Evolutionary conservation across 345 rosid genomes (phyloP), one percentile per base, ranked within the genome.

Genomic region (Eucalyptus albens): DNA sequence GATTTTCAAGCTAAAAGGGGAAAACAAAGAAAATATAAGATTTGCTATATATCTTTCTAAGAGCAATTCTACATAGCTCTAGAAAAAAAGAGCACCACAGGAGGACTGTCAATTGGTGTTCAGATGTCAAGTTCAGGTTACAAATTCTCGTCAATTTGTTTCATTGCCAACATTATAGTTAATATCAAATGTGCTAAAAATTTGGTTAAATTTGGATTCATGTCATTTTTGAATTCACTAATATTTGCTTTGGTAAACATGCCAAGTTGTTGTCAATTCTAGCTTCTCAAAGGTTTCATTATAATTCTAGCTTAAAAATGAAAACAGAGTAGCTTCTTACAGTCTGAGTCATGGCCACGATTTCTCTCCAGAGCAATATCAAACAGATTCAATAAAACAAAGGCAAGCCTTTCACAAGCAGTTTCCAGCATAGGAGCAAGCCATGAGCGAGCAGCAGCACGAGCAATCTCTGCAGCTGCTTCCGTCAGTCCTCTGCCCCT

Each of bases 361-460:
- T 95, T 94, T 92, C 99, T 96, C 93, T 98, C 99, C 6, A 96
- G 89, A 89, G 99, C 99, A 90, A 98, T 93, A 87, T 98, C 98
- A 91, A 95, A 98, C 90, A 97, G 97, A 91, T 95, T 96, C 90
- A 95, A 95, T 65, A 98, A 90, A 62, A 98, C 99, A 92, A 97
- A 97, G 88, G 97, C 96, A 88, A 98, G 98, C 86, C 99, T 92
- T 87, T 98, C 98, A 77, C 99, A 98, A 87, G 98, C 99, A 81
- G 98, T 96, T 92, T 96, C 98, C 89, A 98, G 98, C 62, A 98
- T 96, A 85, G 99, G 99, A 93, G 99, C 95, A 22, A 98, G 97
- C 99, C 99, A 98, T 87, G 99, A 96, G 86, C 97, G 94, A 40
- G 99, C 97, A 91, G 99, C 99, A 14, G 99, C 94, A 62, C 98